Percentiles rank a stretch among this genome's conserved stretches.
Conservation (phyloP, 2,329 filamentous ascomycete species). For the Bipolaris sorokiniana region DNA sequence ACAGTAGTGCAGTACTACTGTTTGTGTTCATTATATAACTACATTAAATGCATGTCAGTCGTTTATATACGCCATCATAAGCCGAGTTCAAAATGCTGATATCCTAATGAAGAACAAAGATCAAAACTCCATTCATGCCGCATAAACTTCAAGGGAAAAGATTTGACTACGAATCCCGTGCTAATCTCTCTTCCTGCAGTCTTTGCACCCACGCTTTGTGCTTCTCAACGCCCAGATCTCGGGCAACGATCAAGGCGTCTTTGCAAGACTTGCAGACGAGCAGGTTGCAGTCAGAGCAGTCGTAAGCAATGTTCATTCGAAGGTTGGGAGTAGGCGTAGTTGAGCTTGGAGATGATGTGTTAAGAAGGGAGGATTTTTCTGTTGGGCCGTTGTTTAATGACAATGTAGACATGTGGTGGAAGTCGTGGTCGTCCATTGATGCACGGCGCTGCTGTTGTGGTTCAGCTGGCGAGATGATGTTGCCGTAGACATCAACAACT, state of each 20-base stretch:
- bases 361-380: neutral
- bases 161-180: too few species aligned
- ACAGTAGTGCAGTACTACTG: too few species aligned
- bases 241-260: constrained; percentile 9
- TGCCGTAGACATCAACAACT: constrained; percentile 30
- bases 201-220: neutral
- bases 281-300: constrained; percentile 30
- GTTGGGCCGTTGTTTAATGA: neutral
- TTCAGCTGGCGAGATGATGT: constrained; percentile 18
- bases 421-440: constrained; percentile 8
- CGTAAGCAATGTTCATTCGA: constrained; percentile 32
- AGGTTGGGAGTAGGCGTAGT: neutral
- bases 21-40: too few species aligned
- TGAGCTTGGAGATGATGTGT: neutral
- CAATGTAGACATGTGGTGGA: neutral
- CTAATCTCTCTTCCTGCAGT: too few species aligned
- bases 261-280: constrained; percentile 35
- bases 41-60: too few species aligned
- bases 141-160: too few species aligned
- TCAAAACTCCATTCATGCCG: too few species aligned
- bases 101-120: too few species aligned
- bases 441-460: constrained; percentile 6
- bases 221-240: neutral
- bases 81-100: too few species aligned
- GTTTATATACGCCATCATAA: too few species aligned